Base-by-base conservation (phyloP, 169 alveolate species). In the Ichthyophthirius multifiliis region DNA sequence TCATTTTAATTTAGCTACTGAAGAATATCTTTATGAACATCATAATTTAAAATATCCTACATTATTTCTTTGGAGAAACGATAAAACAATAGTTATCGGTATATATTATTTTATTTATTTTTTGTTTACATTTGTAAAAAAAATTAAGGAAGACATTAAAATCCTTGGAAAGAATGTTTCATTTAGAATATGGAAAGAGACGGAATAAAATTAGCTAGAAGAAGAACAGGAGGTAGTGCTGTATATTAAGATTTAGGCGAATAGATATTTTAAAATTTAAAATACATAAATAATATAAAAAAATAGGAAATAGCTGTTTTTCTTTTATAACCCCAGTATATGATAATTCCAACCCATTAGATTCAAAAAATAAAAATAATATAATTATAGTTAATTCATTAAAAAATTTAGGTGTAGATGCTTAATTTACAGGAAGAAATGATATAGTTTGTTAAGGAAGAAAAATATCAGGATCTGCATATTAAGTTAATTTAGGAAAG, bases 161-260 rank as follows among this genome's bases (percentile, higher is more conserved):
- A 97, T 76, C 97, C 98, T 18, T 97, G 98, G 98, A 91, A 94
- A 65, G 99, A 98, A 86, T 96, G 99, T 81, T 89, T 95, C 83
- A 87, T 96, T n/a, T 83, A 91, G 10, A 81, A 74, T 27, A 86
- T 96, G 86, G 92, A 96, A 64, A 47, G 76, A 39, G 97, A 96
- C 65, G 88, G 89, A 27, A 97, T 97, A 16, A 73, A 84, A 35
- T 87, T 97, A 31, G 97, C 96, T n/a, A 86, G 99, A 65, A 74
- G 99, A 78, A 94, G 94, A 83, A 90, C 97, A 13, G 99, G 99
- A 63, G 99, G 99, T 16, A 99, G 99, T 4, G 98, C 99, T 35
- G 99, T 97, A 15, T 97, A 96, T 75, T 96, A 97, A 89, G 98
- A 84, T 30, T 39, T 67, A 16, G 71, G 71, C 31, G 31, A 20